These are phyloP conservation scores for Cudoniella acicularis DNA, from an alignment of 495 filamentous ascomycete genomes.

Conservation along the genomic window DNA sequence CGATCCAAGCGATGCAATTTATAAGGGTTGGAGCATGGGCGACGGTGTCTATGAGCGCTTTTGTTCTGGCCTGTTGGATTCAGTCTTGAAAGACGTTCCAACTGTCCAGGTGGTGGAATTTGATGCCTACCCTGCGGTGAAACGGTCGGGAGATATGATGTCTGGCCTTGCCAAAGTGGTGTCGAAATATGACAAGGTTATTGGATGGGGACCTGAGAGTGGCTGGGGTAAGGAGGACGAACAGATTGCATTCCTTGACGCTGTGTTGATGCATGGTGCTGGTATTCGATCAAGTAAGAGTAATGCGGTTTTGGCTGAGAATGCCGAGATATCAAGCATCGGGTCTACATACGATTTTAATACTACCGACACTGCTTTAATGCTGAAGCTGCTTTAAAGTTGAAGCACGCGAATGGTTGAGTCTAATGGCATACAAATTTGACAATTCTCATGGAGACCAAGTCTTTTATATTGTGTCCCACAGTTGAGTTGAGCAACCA, in stretches of 20 bases:
- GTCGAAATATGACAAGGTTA: conserved; percentile 42
- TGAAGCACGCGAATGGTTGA: background rate
- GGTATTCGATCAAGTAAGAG: conserved; percentile 13
- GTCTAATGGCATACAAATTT: background rate
- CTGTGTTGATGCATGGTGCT: conserved; percentile 16
- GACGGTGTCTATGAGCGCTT: conserved; percentile 75
- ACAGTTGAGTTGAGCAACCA: no score
- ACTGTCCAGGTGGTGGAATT: conserved; percentile 63
- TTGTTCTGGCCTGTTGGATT: conserved; percentile 51
- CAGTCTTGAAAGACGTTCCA: conserved; percentile 58
- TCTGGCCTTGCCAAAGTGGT: conserved; percentile 57
- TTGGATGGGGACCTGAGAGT: conserved; percentile 67
- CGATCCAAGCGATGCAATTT: conserved; percentile 71
- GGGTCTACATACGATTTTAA: background rate
- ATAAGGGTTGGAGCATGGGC: conserved; percentile 65
- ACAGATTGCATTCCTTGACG: conserved; percentile 16
- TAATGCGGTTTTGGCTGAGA: conserved; percentile 9
- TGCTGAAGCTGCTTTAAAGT: background rate
- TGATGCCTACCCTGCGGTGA: conserved; percentile 69
- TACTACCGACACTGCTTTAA: background rate
- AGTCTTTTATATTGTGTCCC: no score
- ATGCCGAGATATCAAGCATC: background rate
- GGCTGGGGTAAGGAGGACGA: conserved; percentile 52
- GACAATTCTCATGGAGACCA: no score
- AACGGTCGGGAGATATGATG: conserved; percentile 67